phyloP scores from a whole-genome alignment of 345 rosid genomes.

The Eucalyptus paniculata region DNA sequence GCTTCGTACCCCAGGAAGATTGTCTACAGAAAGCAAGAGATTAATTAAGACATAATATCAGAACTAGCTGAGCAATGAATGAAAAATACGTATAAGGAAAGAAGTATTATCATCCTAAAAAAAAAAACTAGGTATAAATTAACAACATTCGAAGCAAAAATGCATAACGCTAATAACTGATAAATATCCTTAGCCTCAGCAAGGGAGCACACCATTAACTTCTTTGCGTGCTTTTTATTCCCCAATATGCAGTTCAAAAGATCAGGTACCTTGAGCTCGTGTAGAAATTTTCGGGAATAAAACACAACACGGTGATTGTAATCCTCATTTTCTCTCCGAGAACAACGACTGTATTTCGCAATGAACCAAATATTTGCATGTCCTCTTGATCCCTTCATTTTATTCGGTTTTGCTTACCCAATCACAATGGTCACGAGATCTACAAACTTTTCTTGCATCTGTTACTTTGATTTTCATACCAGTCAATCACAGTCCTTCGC shows the following conservation, averaged over 20 bases:
- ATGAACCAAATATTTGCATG: not conserved
- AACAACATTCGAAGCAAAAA: not conserved
- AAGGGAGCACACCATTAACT: not conserved
- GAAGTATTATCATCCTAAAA: not conserved
- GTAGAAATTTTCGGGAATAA: rapidly evolving
- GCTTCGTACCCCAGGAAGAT: not conserved
- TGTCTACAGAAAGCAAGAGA: not conserved
- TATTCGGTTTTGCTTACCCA: not conserved
- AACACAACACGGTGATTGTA: rapidly evolving
- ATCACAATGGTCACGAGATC: not conserved
- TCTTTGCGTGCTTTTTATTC: not conserved
- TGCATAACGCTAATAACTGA: not conserved
- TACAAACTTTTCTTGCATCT: not conserved
- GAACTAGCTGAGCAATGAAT: not conserved
- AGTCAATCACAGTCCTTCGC: not conserved
- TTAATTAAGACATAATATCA: not conserved
- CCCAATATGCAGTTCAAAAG: not conserved
- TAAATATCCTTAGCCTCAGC: not conserved
- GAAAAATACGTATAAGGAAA: not conserved
- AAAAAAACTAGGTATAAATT: not conserved
- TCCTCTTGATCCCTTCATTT: not conserved
- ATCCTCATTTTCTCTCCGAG: not conserved
- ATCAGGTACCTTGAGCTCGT: not conserved
- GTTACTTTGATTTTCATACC: not conserved
- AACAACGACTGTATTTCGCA: not conserved